Evolutionary conservation across 257 asterid genomes (phyloP).

Genomic region (Thymus mandschuricus): DNA sequence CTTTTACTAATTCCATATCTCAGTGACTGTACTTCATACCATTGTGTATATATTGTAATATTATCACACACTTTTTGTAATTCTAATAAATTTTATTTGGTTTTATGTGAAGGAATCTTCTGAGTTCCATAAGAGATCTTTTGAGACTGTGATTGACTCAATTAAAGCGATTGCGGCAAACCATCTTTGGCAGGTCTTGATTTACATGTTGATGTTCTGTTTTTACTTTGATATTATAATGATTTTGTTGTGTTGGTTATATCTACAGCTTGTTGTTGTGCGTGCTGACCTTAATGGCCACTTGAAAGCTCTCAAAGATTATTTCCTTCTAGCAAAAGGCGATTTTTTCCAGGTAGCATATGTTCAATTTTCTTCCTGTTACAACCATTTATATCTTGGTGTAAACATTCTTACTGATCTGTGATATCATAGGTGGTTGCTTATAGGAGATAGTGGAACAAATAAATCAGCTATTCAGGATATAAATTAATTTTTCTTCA

Average conservation of each 20-base stretch:
- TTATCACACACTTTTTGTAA: slow-evolving; percentile 10
- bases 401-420: slow-evolving; percentile 22
- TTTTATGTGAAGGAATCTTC: slow-evolving; percentile 72
- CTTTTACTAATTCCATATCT: slow-evolving; percentile 17
- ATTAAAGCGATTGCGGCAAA: slow-evolving; percentile 93
- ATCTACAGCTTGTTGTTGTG: slow-evolving; percentile 89
- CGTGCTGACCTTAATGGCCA: slow-evolving; percentile 99
- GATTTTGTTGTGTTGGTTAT: slow-evolving; percentile 32
- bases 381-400: slow-evolving; percentile 22
- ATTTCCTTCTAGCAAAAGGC: slow-evolving; percentile 96
- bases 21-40: background rate
- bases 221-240: slow-evolving; percentile 28
- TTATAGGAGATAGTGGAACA: slow-evolving; percentile 6
- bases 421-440: slow-evolving; percentile 1
- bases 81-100: slow-evolving; percentile 29
- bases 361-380: slow-evolving; percentile 9
- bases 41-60: slow-evolving; percentile 17
- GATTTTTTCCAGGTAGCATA: slow-evolving; percentile 92
- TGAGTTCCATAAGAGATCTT: slow-evolving; percentile 93
- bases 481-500: slow-evolving; percentile 15
- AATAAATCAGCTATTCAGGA: slow-evolving; percentile 5
- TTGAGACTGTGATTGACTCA: slow-evolving; percentile 79
- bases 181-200: slow-evolving; percentile 96
- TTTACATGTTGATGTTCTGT: slow-evolving; percentile 26
- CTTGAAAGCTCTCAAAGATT: slow-evolving; percentile 96